These are phyloP conservation scores for Termitomyces sp. DNA, from an alignment of 768 basidiomycete species.

Conservation along the genomic window DNA sequence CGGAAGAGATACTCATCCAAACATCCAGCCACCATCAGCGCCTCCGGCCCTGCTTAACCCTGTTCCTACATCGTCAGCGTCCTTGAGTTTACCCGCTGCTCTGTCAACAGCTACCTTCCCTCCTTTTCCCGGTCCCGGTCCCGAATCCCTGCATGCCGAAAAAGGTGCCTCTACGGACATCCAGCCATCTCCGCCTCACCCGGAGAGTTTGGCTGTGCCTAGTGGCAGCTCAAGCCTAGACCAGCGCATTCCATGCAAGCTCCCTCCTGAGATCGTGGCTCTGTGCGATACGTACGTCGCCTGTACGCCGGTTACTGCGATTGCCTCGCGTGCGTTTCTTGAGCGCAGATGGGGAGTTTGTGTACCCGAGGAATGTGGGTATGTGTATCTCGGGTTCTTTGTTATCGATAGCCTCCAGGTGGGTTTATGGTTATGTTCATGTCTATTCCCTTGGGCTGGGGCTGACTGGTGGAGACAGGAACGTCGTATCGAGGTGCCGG, in stretches of 20 bases:
- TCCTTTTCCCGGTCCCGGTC: too few relatives aligned
- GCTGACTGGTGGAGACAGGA: neutral
- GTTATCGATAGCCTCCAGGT: slow-evolving; percentile 35
- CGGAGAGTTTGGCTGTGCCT: neutral
- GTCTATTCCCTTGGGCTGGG: neutral
- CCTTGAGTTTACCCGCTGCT: neutral
- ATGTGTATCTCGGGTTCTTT: slow-evolving; percentile 45
- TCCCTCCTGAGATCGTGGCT: slow-evolving; percentile 40
- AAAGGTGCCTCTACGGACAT: too few relatives aligned
- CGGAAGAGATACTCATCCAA: neutral
- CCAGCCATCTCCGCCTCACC: neutral
- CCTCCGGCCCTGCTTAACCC: neutral
- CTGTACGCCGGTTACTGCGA: slow-evolving; percentile 35
- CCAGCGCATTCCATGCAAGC: slow-evolving; percentile 19
- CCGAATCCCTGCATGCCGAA: neutral
- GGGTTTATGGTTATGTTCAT: slow-evolving; percentile 6
- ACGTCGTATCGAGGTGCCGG: neutral
- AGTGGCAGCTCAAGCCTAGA: neutral
- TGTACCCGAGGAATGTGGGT: slow-evolving; percentile 34
- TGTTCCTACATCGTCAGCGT: neutral
- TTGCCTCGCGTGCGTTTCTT: slow-evolving; percentile 31
- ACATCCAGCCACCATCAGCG: neutral
- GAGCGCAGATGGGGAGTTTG: slow-evolving; percentile 24
- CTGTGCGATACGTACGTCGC: slow-evolving; percentile 37
- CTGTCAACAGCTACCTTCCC: neutral